These are phyloP conservation scores for Hypomyces perniciosus DNA, from an alignment of 2,329 filamentous ascomycete species.

Conservation along the genomic window DNA sequence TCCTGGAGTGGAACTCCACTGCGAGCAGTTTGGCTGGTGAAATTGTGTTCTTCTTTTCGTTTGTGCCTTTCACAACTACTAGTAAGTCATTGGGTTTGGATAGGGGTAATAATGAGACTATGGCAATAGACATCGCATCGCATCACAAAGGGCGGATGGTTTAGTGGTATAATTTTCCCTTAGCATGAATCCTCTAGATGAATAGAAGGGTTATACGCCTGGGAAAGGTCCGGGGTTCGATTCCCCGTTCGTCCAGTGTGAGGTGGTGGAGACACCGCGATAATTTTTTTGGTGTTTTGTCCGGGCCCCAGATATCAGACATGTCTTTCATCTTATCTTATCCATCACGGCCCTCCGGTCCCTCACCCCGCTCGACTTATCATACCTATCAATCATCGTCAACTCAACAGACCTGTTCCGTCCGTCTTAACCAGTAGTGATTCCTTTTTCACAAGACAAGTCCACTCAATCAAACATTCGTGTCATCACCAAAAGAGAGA, in stretches of 20 bases:
- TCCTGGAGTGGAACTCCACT: slow-evolving; percentile 42
- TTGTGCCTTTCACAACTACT: background rate
- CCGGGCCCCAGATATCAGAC: too few relatives aligned
- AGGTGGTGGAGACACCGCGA: too few relatives aligned
- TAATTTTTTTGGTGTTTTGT: too few relatives aligned
- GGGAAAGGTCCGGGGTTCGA: slow-evolving; percentile 15
- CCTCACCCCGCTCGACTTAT: too few relatives aligned
- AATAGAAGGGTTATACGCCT: background rate
- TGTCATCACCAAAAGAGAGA: background rate
- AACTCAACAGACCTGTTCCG: background rate
- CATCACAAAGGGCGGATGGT: too few relatives aligned
- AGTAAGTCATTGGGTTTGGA: background rate
- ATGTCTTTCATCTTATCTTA: too few relatives aligned
- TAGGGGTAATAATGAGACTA: background rate
- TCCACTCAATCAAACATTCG: background rate
- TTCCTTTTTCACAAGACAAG: background rate
- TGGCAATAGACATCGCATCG: too few relatives aligned
- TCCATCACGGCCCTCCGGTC: too few relatives aligned
- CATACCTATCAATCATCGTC: background rate
- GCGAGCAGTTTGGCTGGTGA: slow-evolving; percentile 43
- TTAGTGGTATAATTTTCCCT: too few relatives aligned
- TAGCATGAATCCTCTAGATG: too few relatives aligned
- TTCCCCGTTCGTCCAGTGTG: slow-evolving; percentile 14
- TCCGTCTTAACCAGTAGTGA: background rate
- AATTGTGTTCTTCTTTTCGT: background rate